Conservation (phyloP, 1,284 basidiomycete species). For the Cerrena zonata region DNA sequence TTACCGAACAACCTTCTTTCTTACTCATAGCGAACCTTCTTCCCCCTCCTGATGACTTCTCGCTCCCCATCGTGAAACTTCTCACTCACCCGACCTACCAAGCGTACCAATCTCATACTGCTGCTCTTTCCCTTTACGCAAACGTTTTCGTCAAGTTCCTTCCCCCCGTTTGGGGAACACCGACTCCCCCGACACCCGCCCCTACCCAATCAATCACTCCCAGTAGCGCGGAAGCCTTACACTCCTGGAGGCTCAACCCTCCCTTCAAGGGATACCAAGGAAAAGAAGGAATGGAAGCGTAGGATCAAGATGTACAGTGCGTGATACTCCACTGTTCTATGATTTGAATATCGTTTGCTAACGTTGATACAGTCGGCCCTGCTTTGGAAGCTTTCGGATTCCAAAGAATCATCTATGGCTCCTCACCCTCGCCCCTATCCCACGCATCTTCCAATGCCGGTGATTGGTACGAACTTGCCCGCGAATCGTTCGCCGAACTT, state of each 20-base stretch:
- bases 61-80: conserved; percentile 68
- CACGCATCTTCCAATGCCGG: conserved; percentile 42
- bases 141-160: conserved; percentile 72
- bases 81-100: conserved; percentile 71
- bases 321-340: conserved; percentile 29
- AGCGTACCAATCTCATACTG: conserved; percentile 68
- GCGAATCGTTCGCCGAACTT: conserved; percentile 77
- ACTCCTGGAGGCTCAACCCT: conserved; percentile 25
- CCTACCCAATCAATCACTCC: conserved; percentile 1
- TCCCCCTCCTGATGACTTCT: conserved; percentile 74
- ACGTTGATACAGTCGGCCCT: conserved; percentile 54
- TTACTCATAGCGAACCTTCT: conserved; percentile 65
- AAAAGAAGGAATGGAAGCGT: conserved; percentile 70
- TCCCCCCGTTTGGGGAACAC: conserved; percentile 70
- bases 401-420: conserved; percentile 52
- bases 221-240: background rate
- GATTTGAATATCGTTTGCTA: conserved; percentile 8
- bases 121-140: conserved; percentile 72
- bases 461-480: conserved; percentile 79
- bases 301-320: conserved; percentile 84
- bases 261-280: conserved; percentile 37
- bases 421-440: conserved; percentile 41
- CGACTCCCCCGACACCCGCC: conserved; percentile 52
- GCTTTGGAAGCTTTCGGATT: conserved; percentile 64
- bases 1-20: conserved; percentile 8